Evolutionary conservation across 352 stramenopile genomes (phyloP).

Genomic region (Globisporangium orthogonon): DNA sequence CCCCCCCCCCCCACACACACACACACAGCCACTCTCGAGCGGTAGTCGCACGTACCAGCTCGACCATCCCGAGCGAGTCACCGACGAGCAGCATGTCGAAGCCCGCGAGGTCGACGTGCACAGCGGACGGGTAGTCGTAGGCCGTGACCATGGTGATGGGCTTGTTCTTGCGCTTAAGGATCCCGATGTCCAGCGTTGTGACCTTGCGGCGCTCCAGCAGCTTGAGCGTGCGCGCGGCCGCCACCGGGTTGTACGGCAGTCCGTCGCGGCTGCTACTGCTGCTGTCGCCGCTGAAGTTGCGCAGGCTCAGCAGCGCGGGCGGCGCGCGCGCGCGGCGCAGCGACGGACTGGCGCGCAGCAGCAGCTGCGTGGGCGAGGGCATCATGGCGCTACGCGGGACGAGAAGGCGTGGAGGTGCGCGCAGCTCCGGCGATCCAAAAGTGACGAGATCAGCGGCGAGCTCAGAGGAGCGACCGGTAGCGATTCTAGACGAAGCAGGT

Average conservation of each 20-base stretch:
- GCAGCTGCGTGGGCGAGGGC: neutral
- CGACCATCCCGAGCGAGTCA: slow-evolving; percentile 98
- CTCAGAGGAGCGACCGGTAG: slow-evolving; percentile 22
- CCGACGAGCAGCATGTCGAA: slow-evolving; percentile 98
- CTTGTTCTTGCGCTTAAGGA: slow-evolving; percentile 91
- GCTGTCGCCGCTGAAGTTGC: slow-evolving; percentile 7
- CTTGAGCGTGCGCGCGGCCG: slow-evolving; percentile 68
- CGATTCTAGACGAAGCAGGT: too few species aligned
- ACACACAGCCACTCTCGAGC: too few species aligned
- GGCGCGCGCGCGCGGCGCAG: neutral
- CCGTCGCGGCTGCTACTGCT: slow-evolving; percentile 7
- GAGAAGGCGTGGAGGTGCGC: too few species aligned
- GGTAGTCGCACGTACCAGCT: slow-evolving; percentile 91
- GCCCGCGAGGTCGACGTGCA: slow-evolving; percentile 96
- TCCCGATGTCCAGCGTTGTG: slow-evolving; percentile 74
- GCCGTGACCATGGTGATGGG: slow-evolving; percentile 99
- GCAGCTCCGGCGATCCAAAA: too few species aligned
- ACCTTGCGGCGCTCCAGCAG: slow-evolving; percentile 83
- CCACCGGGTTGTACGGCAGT: slow-evolving; percentile 35
- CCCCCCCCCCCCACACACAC: too few species aligned
- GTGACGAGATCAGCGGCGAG: too few species aligned
- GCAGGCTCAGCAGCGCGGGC: neutral
- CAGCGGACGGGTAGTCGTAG: slow-evolving; percentile 96
- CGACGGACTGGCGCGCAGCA: neutral
- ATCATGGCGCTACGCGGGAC: too few species aligned